Evolutionary conservation across 2,329 filamentous ascomycete genomes (phyloP).

Genomic region (Tetracladium maxilliforme): DNA sequence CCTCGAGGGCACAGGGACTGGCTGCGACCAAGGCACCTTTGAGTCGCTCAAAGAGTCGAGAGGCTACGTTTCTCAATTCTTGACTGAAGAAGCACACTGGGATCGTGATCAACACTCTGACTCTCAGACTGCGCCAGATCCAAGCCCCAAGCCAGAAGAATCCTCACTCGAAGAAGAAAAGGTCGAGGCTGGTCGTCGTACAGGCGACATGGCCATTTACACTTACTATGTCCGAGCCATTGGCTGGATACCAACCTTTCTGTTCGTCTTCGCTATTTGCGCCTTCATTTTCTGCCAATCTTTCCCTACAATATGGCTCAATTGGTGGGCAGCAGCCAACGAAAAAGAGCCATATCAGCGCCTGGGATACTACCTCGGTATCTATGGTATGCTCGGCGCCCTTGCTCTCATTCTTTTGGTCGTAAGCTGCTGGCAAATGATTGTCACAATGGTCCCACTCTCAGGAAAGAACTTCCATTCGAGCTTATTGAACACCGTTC

Average conservation of each 20-base stretch:
- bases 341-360: conserved; percentile 11
- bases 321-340: conserved; percentile 21
- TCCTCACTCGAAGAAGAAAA: conserved; percentile 1
- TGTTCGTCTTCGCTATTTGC: conserved; percentile 4
- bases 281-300: conserved; percentile 12
- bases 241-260: not conserved
- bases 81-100: too few species aligned
- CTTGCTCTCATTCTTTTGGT: conserved; percentile 3
- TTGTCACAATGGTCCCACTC: conserved; percentile 35
- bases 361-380: conserved; percentile 10
- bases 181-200: conserved; percentile 2
- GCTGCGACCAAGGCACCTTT: too few species aligned
- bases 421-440: conserved; percentile 21
- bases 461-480: conserved; percentile 33
- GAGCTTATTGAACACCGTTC: conserved; percentile 27
- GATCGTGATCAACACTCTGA: too few species aligned
- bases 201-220: not conserved
- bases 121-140: too few species aligned
- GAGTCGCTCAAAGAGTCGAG: too few species aligned
- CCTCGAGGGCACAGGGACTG: too few species aligned
- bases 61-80: too few species aligned
- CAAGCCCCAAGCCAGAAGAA: not conserved
- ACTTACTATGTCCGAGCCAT: not conserved
- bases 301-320: conserved; percentile 21
- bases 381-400: conserved; percentile 6